Evolutionary conservation across 257 asterid genomes (phyloP), one percentile per base, ranked within the genome.

Genomic region (Knoxia roxburghii): DNA sequence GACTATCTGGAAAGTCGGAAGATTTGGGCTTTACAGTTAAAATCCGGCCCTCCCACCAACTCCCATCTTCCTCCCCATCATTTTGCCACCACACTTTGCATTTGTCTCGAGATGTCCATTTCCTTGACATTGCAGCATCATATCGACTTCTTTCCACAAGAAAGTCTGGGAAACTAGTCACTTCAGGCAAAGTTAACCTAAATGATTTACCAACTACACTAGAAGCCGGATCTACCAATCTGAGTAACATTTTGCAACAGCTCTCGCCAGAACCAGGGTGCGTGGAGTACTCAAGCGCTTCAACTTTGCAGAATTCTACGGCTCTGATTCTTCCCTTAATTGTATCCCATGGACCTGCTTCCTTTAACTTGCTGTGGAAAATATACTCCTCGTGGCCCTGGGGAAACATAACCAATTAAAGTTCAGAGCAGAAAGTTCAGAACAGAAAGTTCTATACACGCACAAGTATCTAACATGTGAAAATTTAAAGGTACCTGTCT

Each of bases 41-140:
- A 52, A 93, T 83, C 58, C 99, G 87, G 66, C 99, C 99, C 27
- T 80, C 96, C 97, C 97, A 93, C 97, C 98, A 93, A 53, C 81
- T 77, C 27, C 98, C 99, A 54, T 79, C 87, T 78, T 88, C 95
- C 50, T 78, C 94, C 0, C 88, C 91, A 71, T 86, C 96, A 51
- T 86, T 85, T 81, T 84, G 87, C 99, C 99, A 93, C 99, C 99
- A 93, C 24, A 90, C 99, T 71, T 80, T 86, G 64, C 95, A 90
- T 72, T 88, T 93, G 73, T 87, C 96, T 69, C 99, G 72, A 9
- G 73, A 64, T 37, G 94, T 79, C 99, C 99, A 93, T 61, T 90
- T 93, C 79, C 96, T 85, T 11, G 75, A 80, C 53, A 88, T 30
- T 40, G 97, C 88, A 64, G 87, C 91, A 72, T 90, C 95, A 49